Base-by-base conservation (phyloP, 1,284 basidiomycete genomes). In the Fomes fomentarius region DNA sequence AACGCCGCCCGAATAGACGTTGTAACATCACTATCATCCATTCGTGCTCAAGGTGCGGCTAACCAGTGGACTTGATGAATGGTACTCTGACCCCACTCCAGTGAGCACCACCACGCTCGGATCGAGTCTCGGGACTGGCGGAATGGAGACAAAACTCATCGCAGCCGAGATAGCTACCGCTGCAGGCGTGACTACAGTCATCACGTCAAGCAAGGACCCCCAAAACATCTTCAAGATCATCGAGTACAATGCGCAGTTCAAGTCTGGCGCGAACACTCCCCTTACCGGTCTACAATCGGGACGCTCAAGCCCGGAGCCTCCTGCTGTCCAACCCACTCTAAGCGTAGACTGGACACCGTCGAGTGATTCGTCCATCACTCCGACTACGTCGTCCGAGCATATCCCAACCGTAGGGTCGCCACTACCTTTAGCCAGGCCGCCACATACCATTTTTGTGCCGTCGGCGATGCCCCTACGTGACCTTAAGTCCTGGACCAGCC, bases 81-180 rank as follows among this genome's bases (percentile, higher is more conserved):
- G 3, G 26, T 9, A n/a, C n/a, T 39, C 15, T 9, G 54, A 30
- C 60, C 46, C 37, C n/a, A 7, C 17, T 3, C 15, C 65, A 95
- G 96, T 98, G 3, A 93, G 91, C 64, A 97, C 95, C 0, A 84
- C 85, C 2, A 98, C 95, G 0, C 79, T 96, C 5, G 97, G 96
- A 0, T 96, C 94, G 0, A 93, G 84, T 59, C 82, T 99, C 11
- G 97, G 96, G 0, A 99, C 97, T 2, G 97, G 96, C 1, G 97
- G 97, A 5, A 99, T 99, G 97, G 94, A 97, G 74, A 99, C 97
- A 6, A 99, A 99, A 69, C 84, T 99, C 56, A 97, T 99, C 59
- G 96, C 96, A 1, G 96, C 97, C 0, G 97, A 99, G 69, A 92
- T 99, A 14, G 96, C 96, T 1, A 97, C 93, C 0, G 95, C 89